These are phyloP conservation scores for Rhizopogon sp. DNA, from an alignment of 768 basidiomycete genomes.

Conservation along the genomic window DNA sequence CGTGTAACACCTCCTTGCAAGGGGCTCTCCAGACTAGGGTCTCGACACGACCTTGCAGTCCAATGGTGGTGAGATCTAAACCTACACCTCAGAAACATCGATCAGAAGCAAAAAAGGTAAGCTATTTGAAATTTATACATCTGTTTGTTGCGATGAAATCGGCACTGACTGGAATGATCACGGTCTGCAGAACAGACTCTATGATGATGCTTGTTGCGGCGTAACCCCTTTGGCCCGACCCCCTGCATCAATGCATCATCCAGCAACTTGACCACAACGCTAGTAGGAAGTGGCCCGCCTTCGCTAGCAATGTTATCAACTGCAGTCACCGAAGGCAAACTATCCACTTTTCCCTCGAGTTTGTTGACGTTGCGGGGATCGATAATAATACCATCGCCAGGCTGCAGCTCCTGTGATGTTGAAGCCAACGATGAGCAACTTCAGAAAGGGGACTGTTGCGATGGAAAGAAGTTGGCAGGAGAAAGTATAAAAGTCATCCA, in stretches of 20 bases:
- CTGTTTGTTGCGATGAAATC: too few relatives aligned
- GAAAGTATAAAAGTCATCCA: too few relatives aligned
- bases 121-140: too few relatives aligned
- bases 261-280: background rate
- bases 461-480: too few relatives aligned
- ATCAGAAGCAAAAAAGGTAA: too few relatives aligned
- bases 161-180: too few relatives aligned
- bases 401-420: constrained; percentile 14
- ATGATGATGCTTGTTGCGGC: background rate
- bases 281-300: constrained; percentile 1
- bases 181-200: background rate
- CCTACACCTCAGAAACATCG: too few relatives aligned
- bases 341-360: constrained; percentile 18
- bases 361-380: constrained; percentile 30
- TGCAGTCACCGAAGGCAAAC: background rate
- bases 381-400: constrained; percentile 28
- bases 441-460: constrained; percentile 1
- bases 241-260: background rate
- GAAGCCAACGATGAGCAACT: constrained; percentile 18
- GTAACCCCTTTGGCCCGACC: background rate
- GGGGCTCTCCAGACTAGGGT: too few relatives aligned
- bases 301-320: background rate
- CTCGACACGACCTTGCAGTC: too few relatives aligned
- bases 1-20: too few relatives aligned
- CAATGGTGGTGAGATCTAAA: too few relatives aligned